Conservation (phyloP, 176 grass and related monocot species). For the bread wheat (Triticum aestivum) region IWGSC_CS_RefSeq_v2.1 NC_057799.1:628470964-628471463, state of each 20-base stretch:
- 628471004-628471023: slow-evolving; percentile 1
- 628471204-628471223: not conserved
- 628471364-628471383: slow-evolving; percentile 93
- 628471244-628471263: not conserved
- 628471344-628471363: slow-evolving; percentile 90
- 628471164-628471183: not conserved
- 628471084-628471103: not conserved
- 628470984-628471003: not conserved
- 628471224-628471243: not conserved
- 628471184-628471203: not conserved
- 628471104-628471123: not conserved
- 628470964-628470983: not conserved
- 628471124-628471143: not conserved
- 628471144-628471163: not conserved
- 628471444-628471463: slow-evolving; percentile 28
- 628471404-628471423: slow-evolving; percentile 98
- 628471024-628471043: not conserved
- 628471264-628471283: not conserved
- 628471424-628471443: slow-evolving; percentile 27
- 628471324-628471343: not conserved
- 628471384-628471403: slow-evolving; percentile 81
- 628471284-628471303: not conserved
- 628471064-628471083: not conserved
- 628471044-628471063: not conserved
- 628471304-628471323: not conserved